Base-by-base conservation (phyloP, 345 rosid species). In the Bruguiera gymnorhiza region DNA sequence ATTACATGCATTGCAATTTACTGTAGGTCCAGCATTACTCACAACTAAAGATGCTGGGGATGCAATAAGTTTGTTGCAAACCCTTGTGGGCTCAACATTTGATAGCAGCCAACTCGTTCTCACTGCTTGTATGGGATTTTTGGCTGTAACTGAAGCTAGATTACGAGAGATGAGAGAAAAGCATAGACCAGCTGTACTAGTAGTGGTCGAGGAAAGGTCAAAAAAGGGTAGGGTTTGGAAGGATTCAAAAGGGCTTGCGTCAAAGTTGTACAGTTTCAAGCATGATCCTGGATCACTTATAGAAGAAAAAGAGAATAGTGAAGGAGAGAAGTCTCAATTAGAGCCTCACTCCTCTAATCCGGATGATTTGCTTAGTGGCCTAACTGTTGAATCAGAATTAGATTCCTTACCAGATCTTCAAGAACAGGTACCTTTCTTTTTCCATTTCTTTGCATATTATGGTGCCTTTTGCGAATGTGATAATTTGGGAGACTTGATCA, bases 91-190 rank as follows among this genome's bases (percentile, higher is more conserved):
- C 65, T 95, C 99, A 72, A 92, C 97, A 75, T 95, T 95, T 79
- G 99, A 95, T 78, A 87, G 97, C 80, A 95, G 99, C 76, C 97
- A 95, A 80, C 96, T 95, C 74, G 87, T 95, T 79, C 75, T 90
- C 64, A 90, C 92, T 56, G 96, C 99, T 63, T 87, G 96, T 72
- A 88, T 95, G 90, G 97, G 99, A 4, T 90, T 82, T 80, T 57
- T 84, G 77, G 77, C 86, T 66, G 88, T 93, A 63, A 90, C 87
- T 48, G 96, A 95, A 66, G 87, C 78, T 76, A 84, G 79, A 81
- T 80, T 95, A 27, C 83, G 83, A 60, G 93, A 88, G 74, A 76
- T 95, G 80, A 86, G 97, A 73, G 83, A 78, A 70, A 84, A 81
- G 80, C 96, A 92, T 76, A 85, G 96, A 71, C 89, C 97, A 32